Conservation (phyloP, 768 basidiomycete species). For the Mycena kentingensis region DNA sequence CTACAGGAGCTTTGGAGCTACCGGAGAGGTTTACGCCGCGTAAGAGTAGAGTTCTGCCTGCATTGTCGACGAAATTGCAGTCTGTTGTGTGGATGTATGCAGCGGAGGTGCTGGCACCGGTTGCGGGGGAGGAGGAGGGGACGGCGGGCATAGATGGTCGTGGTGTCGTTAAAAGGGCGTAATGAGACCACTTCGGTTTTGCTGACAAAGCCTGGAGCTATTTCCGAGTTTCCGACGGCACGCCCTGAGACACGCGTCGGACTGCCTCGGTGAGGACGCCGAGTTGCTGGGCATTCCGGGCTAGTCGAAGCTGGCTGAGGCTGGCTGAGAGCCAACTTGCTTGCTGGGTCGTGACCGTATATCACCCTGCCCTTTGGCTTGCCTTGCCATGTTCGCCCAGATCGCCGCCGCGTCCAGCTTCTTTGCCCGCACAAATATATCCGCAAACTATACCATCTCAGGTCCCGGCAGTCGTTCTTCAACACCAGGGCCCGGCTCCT, state of each 20-base stretch:
- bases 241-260: background rate
- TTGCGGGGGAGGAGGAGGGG: constrained; percentile 60
- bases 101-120: constrained; percentile 46
- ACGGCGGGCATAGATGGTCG: constrained; percentile 49
- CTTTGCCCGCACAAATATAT: constrained; percentile 79
- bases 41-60: constrained; percentile 76
- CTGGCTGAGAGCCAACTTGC: too few relatives aligned
- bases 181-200: background rate
- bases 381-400: too few relatives aligned
- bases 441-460: constrained; percentile 72
- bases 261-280: too few relatives aligned
- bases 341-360: too few relatives aligned
- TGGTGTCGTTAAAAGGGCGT: background rate
- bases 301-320: too few relatives aligned
- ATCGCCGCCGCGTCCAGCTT: constrained; percentile 85
- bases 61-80: constrained; percentile 71
- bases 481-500: constrained; percentile 44
- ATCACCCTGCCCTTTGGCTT: too few relatives aligned
- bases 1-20: constrained; percentile 80
- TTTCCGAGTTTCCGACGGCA: background rate
- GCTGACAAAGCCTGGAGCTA: background rate
- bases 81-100: constrained; percentile 67
- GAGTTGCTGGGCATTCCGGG: too few relatives aligned
- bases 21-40: constrained; percentile 96
- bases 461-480: constrained; percentile 45